Evolutionary conservation across 148 eudicot species (phyloP), one percentile per base, ranked within the genome.

Genomic region (Hydrangea macrophylla): DNA sequence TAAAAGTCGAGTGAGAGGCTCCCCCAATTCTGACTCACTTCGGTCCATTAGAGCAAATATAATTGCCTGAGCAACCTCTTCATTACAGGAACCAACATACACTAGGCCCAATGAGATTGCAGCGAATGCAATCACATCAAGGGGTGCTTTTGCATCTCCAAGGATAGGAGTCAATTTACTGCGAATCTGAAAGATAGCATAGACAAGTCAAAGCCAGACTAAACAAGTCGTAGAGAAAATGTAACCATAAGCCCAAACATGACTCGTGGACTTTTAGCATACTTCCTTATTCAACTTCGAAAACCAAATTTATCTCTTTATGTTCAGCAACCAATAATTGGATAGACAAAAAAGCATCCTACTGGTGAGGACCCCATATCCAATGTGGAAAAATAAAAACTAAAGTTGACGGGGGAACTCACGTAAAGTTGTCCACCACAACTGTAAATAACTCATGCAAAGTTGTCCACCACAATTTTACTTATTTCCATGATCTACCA

Each of bases 51-150:
- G 72, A 39, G 97, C 88, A 76, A 81, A 86, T 69, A 88, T 85
- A 70, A 94, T 94, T 76, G 89, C 81, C 80, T 94, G 89, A 24
- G 99, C 96, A 79, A 94, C 81, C 30, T 94, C 97, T 81, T 87
- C 92, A 73, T 88, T 85, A 57, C 96, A 87, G 18, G 99, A 88
- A 64, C 99, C 93, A 61, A 94, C 96, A 68, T 70, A 90, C 33
- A 90, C 87, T 86, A 90, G 58, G 60, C 96, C 96, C 73, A 88
- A 74, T 0, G 97, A 75, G 20, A 94, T 79, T 28, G 97, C 92
- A 61, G 99, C 67, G 69, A 94, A 88, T 22, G 96, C 93, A 79
- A 88, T 75, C 72, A 94, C 96, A 68, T 94, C 99, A 65, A 94
- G 89, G 59, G 97, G 74, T 33, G 88, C 81, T 79, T 85, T 88